Conservation (phyloP, 768 basidiomycete species). For the Clitopilus hobsonii region DNA sequence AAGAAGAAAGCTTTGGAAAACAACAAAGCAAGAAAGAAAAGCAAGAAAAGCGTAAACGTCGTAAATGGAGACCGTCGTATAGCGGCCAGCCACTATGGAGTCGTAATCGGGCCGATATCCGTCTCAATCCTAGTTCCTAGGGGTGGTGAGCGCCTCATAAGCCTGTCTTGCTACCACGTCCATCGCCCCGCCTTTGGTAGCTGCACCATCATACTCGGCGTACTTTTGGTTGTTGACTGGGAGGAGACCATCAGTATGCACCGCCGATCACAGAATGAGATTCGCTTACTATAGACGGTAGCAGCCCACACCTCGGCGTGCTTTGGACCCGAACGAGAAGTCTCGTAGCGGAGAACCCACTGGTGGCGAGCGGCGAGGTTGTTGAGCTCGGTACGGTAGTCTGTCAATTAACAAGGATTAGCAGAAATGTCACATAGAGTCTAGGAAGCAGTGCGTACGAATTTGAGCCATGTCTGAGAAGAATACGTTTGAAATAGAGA, state of each 20-base stretch:
- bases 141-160: neutral
- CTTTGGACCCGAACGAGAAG: neutral
- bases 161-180: neutral
- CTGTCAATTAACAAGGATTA: neutral
- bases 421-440: neutral
- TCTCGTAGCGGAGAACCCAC: neutral
- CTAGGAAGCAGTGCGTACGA: neutral
- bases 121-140: neutral
- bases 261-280: neutral
- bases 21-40: too few relatives aligned
- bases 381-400: neutral
- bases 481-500: too few relatives aligned
- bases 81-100: too few relatives aligned
- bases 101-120: too few relatives aligned
- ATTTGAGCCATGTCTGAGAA: too few relatives aligned
- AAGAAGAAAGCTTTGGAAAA: too few relatives aligned
- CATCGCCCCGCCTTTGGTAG: neutral
- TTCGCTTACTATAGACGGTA: neutral
- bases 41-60: too few relatives aligned
- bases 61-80: too few relatives aligned
- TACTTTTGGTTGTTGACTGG: neutral
- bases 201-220: neutral
- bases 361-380: neutral
- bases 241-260: too few relatives aligned
- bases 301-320: neutral